A percentile compares a stretch with the other conserved stretches of the same genome.
phyloP scores from a whole-genome alignment of 768 basidiomycete species.

The Termitomyces sp. region DNA sequence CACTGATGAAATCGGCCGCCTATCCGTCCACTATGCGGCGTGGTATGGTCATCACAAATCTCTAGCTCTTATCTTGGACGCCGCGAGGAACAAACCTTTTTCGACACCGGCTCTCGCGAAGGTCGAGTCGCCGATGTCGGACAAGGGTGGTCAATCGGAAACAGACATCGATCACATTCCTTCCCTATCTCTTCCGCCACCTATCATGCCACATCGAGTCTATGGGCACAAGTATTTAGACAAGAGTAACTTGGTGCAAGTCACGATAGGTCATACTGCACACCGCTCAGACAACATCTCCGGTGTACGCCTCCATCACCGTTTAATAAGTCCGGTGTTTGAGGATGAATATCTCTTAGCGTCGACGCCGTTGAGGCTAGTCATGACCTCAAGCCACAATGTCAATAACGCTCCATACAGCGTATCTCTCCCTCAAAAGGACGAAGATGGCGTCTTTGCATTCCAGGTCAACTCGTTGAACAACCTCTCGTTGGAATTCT shows the following conservation, averaged over 20 bases:
- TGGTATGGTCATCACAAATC: constrained; percentile 88
- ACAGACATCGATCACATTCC: constrained; percentile 90
- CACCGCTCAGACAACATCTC: constrained; percentile 26
- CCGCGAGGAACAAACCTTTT: constrained; percentile 27
- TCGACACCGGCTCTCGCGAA: constrained; percentile 16
- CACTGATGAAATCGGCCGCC: constrained; percentile 80
- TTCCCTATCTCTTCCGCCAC: constrained; percentile 90
- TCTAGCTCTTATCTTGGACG: constrained; percentile 53
- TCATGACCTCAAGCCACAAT: constrained; percentile 86
- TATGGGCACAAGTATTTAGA: constrained; percentile 97
- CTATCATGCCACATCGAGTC: constrained; percentile 95
- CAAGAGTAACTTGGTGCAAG: constrained; percentile 77
- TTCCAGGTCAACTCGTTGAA: constrained; percentile 82
- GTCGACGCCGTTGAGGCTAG: constrained; percentile 86
- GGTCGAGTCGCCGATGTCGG: constrained; percentile 35
- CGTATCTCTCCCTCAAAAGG: constrained; percentile 77
- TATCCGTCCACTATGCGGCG: constrained; percentile 89
- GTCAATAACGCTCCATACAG: constrained; percentile 86
- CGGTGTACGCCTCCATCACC: constrained; percentile 67
- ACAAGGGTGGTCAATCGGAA: constrained; percentile 34
- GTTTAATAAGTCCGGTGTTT: constrained; percentile 63
- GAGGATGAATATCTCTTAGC: constrained; percentile 64
- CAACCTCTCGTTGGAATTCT: constrained; percentile 81
- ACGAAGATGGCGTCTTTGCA: constrained; percentile 66
- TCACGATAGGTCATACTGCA: constrained; percentile 73